These are phyloP conservation scores for Neurospora sp. DNA, from an alignment of 2,329 filamentous ascomycete genomes.

Conservation along the genomic window DNA sequence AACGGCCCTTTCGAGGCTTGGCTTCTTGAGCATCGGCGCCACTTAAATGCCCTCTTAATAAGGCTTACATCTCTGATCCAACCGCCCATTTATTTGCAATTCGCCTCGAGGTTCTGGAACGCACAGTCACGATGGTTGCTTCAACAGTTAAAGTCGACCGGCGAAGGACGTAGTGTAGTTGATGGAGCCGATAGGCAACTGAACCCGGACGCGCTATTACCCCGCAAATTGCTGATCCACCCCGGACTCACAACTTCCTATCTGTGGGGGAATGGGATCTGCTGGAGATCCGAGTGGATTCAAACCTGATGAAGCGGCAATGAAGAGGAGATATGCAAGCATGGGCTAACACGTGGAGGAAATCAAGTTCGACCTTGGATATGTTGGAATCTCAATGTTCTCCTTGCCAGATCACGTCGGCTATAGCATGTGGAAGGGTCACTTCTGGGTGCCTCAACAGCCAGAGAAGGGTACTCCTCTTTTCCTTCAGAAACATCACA, in stretches of 20 bases:
- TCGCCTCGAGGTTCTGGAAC: neutral
- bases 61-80: neutral
- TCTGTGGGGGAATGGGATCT: neutral
- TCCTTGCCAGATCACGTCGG: neutral
- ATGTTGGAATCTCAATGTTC: neutral
- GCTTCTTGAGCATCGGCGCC: neutral
- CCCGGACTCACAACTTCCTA: neutral
- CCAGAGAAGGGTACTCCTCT: neutral
- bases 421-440: neutral
- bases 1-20: neutral
- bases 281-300: neutral
- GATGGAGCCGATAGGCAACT: neutral
- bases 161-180: neutral
- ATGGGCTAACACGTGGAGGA: neutral
- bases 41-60: neutral
- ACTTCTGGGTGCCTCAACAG: neutral
- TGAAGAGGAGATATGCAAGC: neutral
- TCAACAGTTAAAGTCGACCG: neutral
- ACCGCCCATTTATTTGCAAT: neutral
- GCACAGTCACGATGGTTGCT: neutral
- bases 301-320: neutral
- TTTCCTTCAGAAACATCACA: neutral
- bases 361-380: neutral
- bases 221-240: neutral
- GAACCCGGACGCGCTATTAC: neutral